These are phyloP conservation scores for Ascochyta clinopodiicola DNA, from an alignment of 2,329 filamentous ascomycete genomes.

Conservation along the genomic window DNA sequence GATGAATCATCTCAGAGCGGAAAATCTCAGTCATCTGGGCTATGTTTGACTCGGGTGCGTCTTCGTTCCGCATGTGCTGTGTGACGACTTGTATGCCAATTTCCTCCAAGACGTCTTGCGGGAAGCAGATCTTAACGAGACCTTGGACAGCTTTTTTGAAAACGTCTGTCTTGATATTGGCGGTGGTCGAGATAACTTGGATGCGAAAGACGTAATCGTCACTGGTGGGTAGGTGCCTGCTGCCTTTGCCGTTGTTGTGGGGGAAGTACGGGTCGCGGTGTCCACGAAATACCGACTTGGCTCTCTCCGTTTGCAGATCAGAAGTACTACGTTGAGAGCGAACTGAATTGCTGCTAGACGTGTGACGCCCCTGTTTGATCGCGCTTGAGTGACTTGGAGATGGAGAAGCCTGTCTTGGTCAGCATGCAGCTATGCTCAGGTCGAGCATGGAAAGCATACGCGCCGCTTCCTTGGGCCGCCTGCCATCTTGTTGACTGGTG, in stretches of 20 bases:
- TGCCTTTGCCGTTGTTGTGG: not conserved
- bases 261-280: constrained; percentile 6
- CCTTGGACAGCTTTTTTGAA: constrained; percentile 35
- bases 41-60: constrained; percentile 24
- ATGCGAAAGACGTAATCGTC: constrained; percentile 34
- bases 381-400: not conserved
- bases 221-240: constrained; percentile 12
- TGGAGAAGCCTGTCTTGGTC: not conserved
- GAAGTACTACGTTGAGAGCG: not conserved
- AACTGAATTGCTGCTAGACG: not conserved
- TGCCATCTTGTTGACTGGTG: constrained; percentile 5
- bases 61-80: constrained; percentile 30
- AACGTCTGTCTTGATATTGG: constrained; percentile 21
- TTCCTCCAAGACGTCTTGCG: constrained; percentile 29
- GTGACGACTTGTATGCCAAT: constrained; percentile 27
- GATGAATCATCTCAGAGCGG: constrained; percentile 27
- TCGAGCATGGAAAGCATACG: not conserved
- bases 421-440: not conserved
- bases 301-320: not conserved
- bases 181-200: constrained; percentile 28
- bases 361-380: constrained; percentile 6
- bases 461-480: constrained; percentile 11
- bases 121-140: constrained; percentile 37
- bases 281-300: constrained; percentile 1
- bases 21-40: constrained; percentile 23